Evolutionary conservation across 164 flowering plant species (phyloP), one percentile per base, ranked within the genome.

Genomic region (Stephania cephalantha): DNA sequence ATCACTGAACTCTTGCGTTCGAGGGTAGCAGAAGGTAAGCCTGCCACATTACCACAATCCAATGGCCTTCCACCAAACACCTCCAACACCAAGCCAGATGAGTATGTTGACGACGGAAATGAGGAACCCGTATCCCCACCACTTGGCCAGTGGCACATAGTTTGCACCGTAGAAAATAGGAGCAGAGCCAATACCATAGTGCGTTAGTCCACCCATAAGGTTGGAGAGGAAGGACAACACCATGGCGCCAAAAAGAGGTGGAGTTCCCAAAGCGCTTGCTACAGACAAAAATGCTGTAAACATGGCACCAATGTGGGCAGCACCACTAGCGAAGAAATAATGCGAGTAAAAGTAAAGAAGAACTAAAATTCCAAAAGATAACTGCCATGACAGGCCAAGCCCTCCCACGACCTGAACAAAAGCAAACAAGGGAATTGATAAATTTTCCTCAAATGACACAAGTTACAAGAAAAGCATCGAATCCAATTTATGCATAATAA

Each of bases 231-330:
- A 91, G 65, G 97, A 68, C 9, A 95, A 92, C 44, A 91, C 98
- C 79, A 90, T 71, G 75, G 98, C 97, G 22, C 83, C 95, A 12
- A 95, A 83, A 71, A 83, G 88, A 20, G 95, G 90, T 5, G 97
- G 98, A 72, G 97, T 89, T 52, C 98, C 97, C 4, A 93, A 81
- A 71, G 98, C 97, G 76, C 90, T 90, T 3, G 97, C 90, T 10
- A 95, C 97, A 0, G 98, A 92, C 70, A 95, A 78, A 85, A 95
- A 92, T 58, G 97, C 97, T 0, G 98, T 92, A 77, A 91, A 92
- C 97, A 95, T 92, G 68, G 98, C 98, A 68, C 98, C 98, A 30
- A 94, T 91, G 73, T 94, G 97, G 71, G 97, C 98, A 20, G 98
- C 97, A 35, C 97, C 97, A 80, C 97, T 94, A 0, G 98, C 98